Percentiles rank a stretch among this genome's conserved stretches.
Conservation (phyloP, 2,329 filamentous ascomycete species). For the Alternaria panax region DNA sequence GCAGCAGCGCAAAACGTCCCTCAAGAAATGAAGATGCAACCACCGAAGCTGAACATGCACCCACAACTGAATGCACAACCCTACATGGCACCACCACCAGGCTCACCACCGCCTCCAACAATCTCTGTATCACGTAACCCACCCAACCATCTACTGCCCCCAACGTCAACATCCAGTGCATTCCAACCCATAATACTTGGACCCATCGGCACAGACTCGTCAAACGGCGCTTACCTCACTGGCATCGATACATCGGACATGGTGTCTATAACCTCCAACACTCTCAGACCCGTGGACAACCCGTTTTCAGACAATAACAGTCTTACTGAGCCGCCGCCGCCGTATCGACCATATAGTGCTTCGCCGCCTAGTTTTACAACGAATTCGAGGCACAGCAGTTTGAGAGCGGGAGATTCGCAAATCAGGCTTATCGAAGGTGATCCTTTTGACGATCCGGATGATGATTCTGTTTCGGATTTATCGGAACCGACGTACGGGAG, state of each 20-base stretch:
- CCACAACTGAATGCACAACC: constrained; percentile 14
- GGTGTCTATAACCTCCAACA: constrained; percentile 39
- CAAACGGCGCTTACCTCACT: constrained; percentile 46
- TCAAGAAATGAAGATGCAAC: constrained; percentile 40
- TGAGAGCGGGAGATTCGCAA: constrained; percentile 33
- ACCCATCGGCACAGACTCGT: constrained; percentile 39
- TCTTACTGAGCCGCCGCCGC: constrained; percentile 45
- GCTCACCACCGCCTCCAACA: constrained; percentile 1
- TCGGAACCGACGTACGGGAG: constrained; percentile 31
- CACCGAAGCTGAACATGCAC: constrained; percentile 24
- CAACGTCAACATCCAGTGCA: constrained; percentile 22
- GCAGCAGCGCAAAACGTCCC: constrained; percentile 10
- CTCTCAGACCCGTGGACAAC: constrained; percentile 30
- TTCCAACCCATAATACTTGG: constrained; percentile 46
- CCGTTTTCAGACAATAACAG: constrained; percentile 43
- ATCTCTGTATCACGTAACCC: constrained; percentile 16
- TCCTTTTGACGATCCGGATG: constrained; percentile 46
- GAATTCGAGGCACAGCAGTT: constrained; percentile 44
- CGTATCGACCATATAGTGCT: constrained; percentile 46
- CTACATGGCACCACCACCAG: constrained; percentile 29
- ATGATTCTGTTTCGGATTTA: constrained; percentile 40
- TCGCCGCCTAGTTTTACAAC: constrained; percentile 37
- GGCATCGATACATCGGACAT: constrained; percentile 50
- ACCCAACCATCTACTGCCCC: constrained; percentile 22
- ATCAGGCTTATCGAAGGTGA: constrained; percentile 38